Evolutionary conservation across 2,329 filamentous ascomycete species (phyloP).

Genomic region (Ascosphaera apis): DNA sequence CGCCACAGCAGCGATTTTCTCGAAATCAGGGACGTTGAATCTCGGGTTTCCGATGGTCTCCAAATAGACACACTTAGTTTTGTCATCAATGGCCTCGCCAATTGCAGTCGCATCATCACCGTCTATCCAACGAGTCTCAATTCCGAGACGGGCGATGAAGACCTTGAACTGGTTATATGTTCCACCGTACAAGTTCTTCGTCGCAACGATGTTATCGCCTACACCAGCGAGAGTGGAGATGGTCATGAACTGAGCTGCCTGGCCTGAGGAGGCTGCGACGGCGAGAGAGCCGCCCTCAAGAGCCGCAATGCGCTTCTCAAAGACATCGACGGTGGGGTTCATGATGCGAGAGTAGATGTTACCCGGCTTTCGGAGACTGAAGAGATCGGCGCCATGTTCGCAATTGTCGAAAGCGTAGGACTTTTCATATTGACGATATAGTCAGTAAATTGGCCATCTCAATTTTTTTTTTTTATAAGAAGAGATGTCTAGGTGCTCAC

Average conservation of each 20-base stretch:
- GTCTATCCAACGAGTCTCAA: conserved; percentile 66
- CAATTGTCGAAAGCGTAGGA: conserved; percentile 91
- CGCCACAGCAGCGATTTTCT: conserved; percentile 61
- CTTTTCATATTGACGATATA: conserved; percentile 24
- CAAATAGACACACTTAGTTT: conserved; percentile 77
- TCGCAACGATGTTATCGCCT: conserved; percentile 85
- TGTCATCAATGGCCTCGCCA: conserved; percentile 63
- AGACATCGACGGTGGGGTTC: conserved; percentile 90
- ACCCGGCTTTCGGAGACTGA: conserved; percentile 87
- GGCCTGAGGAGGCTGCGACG: conserved; percentile 64
- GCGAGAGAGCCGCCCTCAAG: conserved; percentile 80
- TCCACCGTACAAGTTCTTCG: conserved; percentile 76
- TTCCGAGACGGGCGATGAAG: conserved; percentile 62
- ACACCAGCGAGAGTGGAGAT: conserved; percentile 62
- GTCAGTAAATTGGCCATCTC: conserved; percentile 3
- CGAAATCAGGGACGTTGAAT: conserved; percentile 82
- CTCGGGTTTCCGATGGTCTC: conserved; percentile 86
- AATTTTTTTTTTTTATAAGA: conserved; percentile 1
- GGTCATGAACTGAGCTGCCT: conserved; percentile 80
- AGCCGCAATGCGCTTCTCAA: conserved; percentile 90
- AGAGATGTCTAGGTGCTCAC: conserved; percentile 15
- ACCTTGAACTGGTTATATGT: conserved; percentile 98
- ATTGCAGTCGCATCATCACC: conserved; percentile 64
- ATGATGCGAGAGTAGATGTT: conserved; percentile 96
- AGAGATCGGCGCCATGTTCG: conserved; percentile 80